These are phyloP conservation scores for Neofusicoccum parvum DNA, from an alignment of 2,329 filamentous ascomycete genomes.

Conservation along the genomic window DNA sequence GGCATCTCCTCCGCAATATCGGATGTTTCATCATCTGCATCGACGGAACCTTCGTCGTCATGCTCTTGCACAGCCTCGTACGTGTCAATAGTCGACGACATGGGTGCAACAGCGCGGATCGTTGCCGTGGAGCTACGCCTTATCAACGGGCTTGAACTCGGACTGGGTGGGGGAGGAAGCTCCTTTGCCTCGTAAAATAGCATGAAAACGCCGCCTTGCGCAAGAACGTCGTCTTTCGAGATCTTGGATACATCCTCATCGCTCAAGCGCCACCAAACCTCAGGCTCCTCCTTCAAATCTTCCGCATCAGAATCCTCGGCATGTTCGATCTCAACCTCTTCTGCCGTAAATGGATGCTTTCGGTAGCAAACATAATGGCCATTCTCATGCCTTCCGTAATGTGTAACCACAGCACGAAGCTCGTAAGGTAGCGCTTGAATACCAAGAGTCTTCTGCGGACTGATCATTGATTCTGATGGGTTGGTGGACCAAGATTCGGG, in stretches of 20 bases:
- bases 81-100: background rate
- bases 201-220: conserved; percentile 89
- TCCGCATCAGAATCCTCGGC: conserved; percentile 4
- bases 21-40: background rate
- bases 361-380: conserved; percentile 94
- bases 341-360: conserved; percentile 56
- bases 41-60: conserved; percentile 12
- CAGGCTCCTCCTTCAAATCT: conserved; percentile 20
- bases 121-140: conserved; percentile 19
- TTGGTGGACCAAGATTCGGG: conserved; percentile 72
- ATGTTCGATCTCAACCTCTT: background rate
- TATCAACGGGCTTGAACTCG: background rate
- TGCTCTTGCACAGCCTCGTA: conserved; percentile 17
- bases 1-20: background rate
- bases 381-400: conserved; percentile 89
- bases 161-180: conserved; percentile 8
- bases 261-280: conserved; percentile 87
- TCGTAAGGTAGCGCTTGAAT: conserved; percentile 60
- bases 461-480: conserved; percentile 73
- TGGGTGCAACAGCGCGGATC: conserved; percentile 7
- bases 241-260: conserved; percentile 81
- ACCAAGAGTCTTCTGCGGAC: conserved; percentile 41
- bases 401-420: conserved; percentile 81
- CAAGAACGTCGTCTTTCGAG: conserved; percentile 71
- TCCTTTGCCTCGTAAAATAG: conserved; percentile 77